These are phyloP conservation scores for Dissophora ornata DNA, from an alignment of 192 early-diverging fungal genomes.

Conservation along the genomic window DNA sequence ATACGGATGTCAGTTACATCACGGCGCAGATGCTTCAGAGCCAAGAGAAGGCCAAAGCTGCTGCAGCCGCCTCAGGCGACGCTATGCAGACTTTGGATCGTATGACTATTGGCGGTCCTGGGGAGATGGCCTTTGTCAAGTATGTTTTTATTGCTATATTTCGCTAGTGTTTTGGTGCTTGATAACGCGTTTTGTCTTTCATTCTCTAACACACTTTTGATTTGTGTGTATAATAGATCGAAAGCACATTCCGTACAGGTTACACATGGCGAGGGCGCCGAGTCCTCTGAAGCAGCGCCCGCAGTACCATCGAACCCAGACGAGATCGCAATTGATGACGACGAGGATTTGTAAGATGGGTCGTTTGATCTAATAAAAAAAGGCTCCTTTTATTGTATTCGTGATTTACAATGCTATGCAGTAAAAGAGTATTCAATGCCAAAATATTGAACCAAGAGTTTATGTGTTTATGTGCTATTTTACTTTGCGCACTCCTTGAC, in stretches of 20 bases:
- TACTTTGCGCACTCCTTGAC: neutral
- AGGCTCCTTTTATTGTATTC: no score
- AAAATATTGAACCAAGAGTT: no score
- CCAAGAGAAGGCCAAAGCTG: conserved; percentile 43
- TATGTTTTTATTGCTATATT: conserved; percentile 3
- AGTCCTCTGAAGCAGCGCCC: conserved; percentile 20
- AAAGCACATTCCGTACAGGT: conserved; percentile 44
- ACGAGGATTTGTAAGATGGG: conserved; percentile 64
- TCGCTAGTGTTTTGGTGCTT: neutral
- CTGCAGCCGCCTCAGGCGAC: conserved; percentile 13
- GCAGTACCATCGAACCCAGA: conserved; percentile 66
- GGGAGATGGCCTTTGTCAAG: conserved; percentile 54
- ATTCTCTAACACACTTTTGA: neutral
- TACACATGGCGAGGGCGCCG: conserved; percentile 25
- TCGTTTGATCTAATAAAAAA: no score
- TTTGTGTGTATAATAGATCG: conserved; percentile 10
- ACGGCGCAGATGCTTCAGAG: conserved; percentile 49
- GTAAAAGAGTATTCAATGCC: no score
- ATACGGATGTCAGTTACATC: conserved; percentile 72
- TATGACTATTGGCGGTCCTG: conserved; percentile 48
- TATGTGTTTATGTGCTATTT: neutral
- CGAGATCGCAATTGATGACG: conserved; percentile 75
- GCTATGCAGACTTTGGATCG: conserved; percentile 52
- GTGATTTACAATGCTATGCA: no score
- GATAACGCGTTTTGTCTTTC: neutral